These are phyloP conservation scores for Triticum turgidum DNA, from an alignment of 176 grass and related monocot genomes.

Conservation along the genomic window DNA sequence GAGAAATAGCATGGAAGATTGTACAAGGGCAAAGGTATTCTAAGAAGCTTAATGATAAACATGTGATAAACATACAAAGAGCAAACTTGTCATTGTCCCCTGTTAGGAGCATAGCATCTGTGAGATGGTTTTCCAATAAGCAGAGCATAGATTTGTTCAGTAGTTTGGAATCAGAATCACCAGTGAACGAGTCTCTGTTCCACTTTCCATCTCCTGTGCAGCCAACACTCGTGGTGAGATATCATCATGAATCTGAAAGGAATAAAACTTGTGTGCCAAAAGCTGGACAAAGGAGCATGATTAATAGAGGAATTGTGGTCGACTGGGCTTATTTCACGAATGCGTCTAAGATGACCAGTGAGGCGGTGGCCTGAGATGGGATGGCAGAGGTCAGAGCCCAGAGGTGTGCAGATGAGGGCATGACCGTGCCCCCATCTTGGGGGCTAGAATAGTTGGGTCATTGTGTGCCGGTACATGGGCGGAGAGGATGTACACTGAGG, in stretches of 20 bases:
- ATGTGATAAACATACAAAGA: constrained; percentile 54
- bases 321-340: constrained; percentile 53
- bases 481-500: not conserved
- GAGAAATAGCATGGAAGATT: constrained; percentile 51
- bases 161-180: constrained; percentile 57
- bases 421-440: not conserved
- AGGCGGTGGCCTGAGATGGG: not conserved
- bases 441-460: not conserved
- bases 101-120: constrained; percentile 36
- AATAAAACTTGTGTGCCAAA: constrained; percentile 53
- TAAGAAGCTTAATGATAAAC: constrained; percentile 69
- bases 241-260: constrained; percentile 59
- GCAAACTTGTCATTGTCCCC: constrained; percentile 67
- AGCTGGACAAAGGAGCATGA: constrained; percentile 77
- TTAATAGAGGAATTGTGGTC: constrained; percentile 49
- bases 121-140: constrained; percentile 69
- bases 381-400: not conserved
- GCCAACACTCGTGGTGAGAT: constrained; percentile 57
- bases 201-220: constrained; percentile 51
- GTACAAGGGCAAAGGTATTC: constrained; percentile 64
- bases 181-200: constrained; percentile 36
- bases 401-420: not conserved
- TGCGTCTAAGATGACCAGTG: not conserved
- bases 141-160: constrained; percentile 50
- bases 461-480: not conserved